These are phyloP conservation scores for Coemansia sp. DNA, from an alignment of 192 early-diverging fungal species.

Conservation along the genomic window DNA sequence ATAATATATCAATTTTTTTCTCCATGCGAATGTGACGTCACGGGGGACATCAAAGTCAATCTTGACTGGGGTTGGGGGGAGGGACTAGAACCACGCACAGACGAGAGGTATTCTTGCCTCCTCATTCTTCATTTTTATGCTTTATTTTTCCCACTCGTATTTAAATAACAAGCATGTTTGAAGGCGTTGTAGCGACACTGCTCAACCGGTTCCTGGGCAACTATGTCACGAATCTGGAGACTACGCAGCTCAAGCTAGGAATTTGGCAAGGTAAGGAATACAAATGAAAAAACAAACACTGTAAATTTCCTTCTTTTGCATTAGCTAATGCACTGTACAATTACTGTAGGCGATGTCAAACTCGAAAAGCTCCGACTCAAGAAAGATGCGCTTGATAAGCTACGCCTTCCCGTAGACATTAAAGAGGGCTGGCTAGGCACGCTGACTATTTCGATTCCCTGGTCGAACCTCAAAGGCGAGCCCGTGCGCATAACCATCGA, in stretches of 20 bases:
- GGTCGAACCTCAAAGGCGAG: constrained; percentile 94
- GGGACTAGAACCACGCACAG: background rate
- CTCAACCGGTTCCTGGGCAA: constrained; percentile 88
- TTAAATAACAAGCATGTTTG: constrained; percentile 61
- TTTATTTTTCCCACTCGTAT: background rate
- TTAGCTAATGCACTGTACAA: background rate
- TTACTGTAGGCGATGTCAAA: constrained; percentile 83
- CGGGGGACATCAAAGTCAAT: background rate
- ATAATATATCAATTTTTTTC: background rate
- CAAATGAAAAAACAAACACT: background rate
- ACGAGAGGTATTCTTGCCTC: background rate
- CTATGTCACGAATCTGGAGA: constrained; percentile 93
- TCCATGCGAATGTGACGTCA: background rate
- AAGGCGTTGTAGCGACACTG: constrained; percentile 73
- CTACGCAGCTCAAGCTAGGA: constrained; percentile 90
- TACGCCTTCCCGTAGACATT: constrained; percentile 93
- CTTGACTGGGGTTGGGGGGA: background rate
- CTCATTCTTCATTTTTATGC: background rate
- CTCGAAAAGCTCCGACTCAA: constrained; percentile 87
- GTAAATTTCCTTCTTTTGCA: background rate
- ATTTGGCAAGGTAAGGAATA: constrained; percentile 82
- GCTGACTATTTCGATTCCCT: constrained; percentile 91
- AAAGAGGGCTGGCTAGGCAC: constrained; percentile 88
- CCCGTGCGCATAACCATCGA: constrained; percentile 88
- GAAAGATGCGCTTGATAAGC: constrained; percentile 89